Conservation (phyloP, 805 yeast species). For the Starmera quercuum region DNA sequence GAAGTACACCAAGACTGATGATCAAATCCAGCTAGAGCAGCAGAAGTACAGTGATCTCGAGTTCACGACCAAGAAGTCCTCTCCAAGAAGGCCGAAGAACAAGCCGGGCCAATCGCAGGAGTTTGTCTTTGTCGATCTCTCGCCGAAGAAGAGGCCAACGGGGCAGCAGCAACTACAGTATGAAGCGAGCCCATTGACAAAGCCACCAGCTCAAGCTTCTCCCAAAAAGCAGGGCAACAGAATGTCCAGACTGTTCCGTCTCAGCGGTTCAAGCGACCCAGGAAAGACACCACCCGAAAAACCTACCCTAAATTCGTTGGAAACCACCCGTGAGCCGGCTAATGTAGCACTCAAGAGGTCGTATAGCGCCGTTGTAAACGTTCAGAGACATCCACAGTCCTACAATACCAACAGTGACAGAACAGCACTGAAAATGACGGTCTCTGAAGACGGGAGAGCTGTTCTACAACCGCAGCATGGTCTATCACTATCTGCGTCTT, state of each 20-base stretch:
- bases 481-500: conserved; percentile 14
- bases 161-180: not conserved
- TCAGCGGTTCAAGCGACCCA: not conserved
- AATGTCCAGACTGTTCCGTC: conserved; percentile 1
- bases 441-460: conserved; percentile 14
- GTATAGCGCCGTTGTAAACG: not conserved
- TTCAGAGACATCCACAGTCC: not conserved
- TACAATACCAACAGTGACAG: not conserved
- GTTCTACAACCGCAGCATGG: conserved; percentile 7
- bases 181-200: not conserved
- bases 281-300: conserved; percentile 43
- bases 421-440: conserved; percentile 11
- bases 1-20: conserved; percentile 14
- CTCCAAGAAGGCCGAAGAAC: conserved; percentile 17
- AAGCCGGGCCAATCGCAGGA: conserved; percentile 19
- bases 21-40: conserved; percentile 17
- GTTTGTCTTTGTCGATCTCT: conserved; percentile 21
- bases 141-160: conserved; percentile 16
- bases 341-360: conserved; percentile 1
- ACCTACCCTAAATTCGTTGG: too few species aligned
- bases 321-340: too few species aligned
- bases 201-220: not conserved
- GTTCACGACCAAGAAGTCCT: conserved; percentile 16
- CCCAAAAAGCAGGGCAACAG: conserved; percentile 1
- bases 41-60: conserved; percentile 16